A percentile compares a stretch with the other conserved stretches of the same genome.
These are phyloP conservation scores for Annulohypoxylon moriforme DNA, from an alignment of 495 filamentous ascomycete species.

Conservation along the genomic window DNA sequence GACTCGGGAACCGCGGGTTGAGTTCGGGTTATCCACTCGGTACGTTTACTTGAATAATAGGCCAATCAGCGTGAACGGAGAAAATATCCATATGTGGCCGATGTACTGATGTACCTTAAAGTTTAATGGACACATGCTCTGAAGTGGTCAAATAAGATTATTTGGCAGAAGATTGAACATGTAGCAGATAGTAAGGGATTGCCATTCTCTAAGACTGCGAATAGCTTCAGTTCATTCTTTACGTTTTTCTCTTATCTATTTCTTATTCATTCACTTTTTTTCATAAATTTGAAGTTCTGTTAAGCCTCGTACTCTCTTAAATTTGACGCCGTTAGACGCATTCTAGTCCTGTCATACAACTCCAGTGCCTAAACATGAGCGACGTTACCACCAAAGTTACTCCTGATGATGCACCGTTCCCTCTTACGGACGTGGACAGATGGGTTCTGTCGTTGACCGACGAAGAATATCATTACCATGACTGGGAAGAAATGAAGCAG, in stretches of 20 bases:
- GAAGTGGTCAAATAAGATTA: background rate
- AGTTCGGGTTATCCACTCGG: slow-evolving; percentile 9
- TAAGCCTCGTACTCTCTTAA: background rate
- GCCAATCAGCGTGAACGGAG: background rate
- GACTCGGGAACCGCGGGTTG: slow-evolving; percentile 5
- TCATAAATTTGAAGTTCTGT: background rate
- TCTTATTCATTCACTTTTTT: background rate
- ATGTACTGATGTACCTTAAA: background rate
- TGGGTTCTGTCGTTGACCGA: slow-evolving; percentile 75
- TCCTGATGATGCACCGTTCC: slow-evolving; percentile 63
- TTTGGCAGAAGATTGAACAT: background rate
- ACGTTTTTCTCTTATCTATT: background rate
- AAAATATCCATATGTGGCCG: background rate
- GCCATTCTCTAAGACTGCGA: background rate
- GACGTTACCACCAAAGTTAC: slow-evolving; percentile 15
- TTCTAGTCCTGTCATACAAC: background rate
- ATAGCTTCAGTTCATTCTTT: background rate
- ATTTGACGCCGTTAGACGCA: no score
- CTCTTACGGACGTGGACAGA: slow-evolving; percentile 72
- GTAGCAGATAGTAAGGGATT: background rate
- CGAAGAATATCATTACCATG: slow-evolving; percentile 73
- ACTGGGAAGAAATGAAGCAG: slow-evolving; percentile 73
- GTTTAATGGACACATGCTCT: background rate
- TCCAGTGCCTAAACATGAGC: slow-evolving; percentile 24
- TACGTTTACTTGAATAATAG: background rate